Evolutionary conservation across 2,329 filamentous ascomycete species (phyloP).

Genomic region (Myriosclerotinia duriaeana): DNA sequence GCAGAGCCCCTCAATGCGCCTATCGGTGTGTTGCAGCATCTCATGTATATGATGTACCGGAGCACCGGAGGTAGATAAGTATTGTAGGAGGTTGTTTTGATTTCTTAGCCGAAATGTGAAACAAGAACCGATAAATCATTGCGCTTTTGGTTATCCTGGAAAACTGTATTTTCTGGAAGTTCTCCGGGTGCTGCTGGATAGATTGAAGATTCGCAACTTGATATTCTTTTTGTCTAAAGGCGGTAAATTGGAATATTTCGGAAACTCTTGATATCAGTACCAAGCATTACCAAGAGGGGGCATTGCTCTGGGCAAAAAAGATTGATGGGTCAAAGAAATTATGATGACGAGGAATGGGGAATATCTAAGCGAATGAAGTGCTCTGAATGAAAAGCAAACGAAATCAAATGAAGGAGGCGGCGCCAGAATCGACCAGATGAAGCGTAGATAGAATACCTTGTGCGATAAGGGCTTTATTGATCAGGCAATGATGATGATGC

Average conservation of each 20-base stretch:
- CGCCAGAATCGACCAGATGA: constrained; percentile 8
- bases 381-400: not conserved
- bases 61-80: not conserved
- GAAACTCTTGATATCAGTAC: not conserved
- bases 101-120: constrained; percentile 1
- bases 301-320: constrained; percentile 17
- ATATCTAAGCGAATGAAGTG: constrained; percentile 6
- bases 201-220: not conserved
- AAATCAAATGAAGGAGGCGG: not conserved
- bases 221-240: not conserved
- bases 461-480: not conserved
- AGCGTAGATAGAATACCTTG: not conserved
- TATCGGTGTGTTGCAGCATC: not conserved
- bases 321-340: constrained; percentile 1
- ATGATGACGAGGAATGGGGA: constrained; percentile 2
- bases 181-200: not conserved
- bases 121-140: not conserved
- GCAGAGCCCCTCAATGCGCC: not conserved
- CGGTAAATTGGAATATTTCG: not conserved
- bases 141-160: not conserved
- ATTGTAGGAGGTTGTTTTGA: not conserved
- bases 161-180: not conserved
- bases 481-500: not conserved
- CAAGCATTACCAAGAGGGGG: constrained; percentile 18
- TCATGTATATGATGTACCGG: not conserved